phyloP scores from a whole-genome alignment of 2,329 filamentous ascomycete species.

The Alternaria metachromatica region DNA sequence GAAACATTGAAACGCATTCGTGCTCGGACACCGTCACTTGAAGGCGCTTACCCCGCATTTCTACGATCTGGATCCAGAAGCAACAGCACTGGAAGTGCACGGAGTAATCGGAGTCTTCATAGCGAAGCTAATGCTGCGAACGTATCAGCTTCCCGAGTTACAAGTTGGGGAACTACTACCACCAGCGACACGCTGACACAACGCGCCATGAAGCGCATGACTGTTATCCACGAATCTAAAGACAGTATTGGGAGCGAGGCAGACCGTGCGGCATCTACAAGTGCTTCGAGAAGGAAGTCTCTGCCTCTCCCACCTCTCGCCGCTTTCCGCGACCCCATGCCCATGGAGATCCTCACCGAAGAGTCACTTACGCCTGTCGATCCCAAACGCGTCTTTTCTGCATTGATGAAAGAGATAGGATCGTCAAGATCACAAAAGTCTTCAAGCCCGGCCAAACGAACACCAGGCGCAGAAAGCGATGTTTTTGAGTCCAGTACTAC shows the following conservation, averaged over 20 bases:
- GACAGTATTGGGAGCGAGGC: constrained; percentile 42
- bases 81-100: constrained; percentile 31
- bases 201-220: constrained; percentile 64
- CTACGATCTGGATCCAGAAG: constrained; percentile 28
- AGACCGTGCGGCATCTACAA: constrained; percentile 16
- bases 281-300: constrained; percentile 22
- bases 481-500: constrained; percentile 34
- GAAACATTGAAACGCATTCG: constrained; percentile 54
- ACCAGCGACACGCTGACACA: constrained; percentile 61
- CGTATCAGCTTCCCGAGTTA: constrained; percentile 61
- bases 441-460: constrained; percentile 2
- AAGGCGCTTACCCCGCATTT: constrained; percentile 16
- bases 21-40: constrained; percentile 34
- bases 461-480: constrained; percentile 31
- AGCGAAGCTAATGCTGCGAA: constrained; percentile 59
- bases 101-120: constrained; percentile 37
- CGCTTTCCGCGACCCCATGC: constrained; percentile 43
- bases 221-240: constrained; percentile 66
- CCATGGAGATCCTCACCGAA: constrained; percentile 35
- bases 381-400: constrained; percentile 46
- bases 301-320: constrained; percentile 27
- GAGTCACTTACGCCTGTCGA: constrained; percentile 36
- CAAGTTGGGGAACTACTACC: constrained; percentile 74
- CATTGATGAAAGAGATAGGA: constrained; percentile 45
- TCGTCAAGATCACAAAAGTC: constrained; percentile 17